Evolutionary conservation across 164 flowering plant species (phyloP), one percentile per base, ranked within the genome.

Genomic region (Vitis rotundifolia): DNA sequence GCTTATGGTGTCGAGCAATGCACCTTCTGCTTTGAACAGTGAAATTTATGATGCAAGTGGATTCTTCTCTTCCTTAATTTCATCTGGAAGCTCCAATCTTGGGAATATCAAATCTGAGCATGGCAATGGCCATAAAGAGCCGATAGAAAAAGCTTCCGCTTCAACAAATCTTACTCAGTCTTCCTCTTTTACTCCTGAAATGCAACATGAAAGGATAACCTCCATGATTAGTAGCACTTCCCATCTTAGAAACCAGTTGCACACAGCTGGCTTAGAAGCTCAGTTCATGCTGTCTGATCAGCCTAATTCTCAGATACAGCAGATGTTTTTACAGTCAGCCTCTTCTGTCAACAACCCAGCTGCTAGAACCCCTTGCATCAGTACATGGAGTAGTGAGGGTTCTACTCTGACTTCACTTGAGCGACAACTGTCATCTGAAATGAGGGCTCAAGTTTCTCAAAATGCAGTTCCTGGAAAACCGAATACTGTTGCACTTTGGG

Each of bases 391-490:
- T 51, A 65, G 71, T 72, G 84, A 68, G 29, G 74, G 61, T 78
- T 85, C 87, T 2, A 49, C 71, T 55, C 64, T 79, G 75, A 71
- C 81, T 67, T 77, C 84, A 22, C 62, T 78, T n/a, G 86, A 84
- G 73, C 78, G 66, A 44, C 67, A 64, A 44, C 69, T 83, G 13
- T 72, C 74, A 16, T 77, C 87, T 29, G 80, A 77, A 57, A 61
- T 65, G 59, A 52, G 60, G 22, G 63, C 59, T 31, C 78, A 72
- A 52, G 76, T 63, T 63, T 59, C 77, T 52, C 61, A 70, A 49
- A 59, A 52, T 63, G 54, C 68, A 8, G 66, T 70, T 66, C 61
- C 82, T 61, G 58, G 72, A 67, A 70, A 58, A 14, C 59, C 53
- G 56, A 53, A 73, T 9, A 28, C 64, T 64, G 28, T 14, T 55